These are phyloP conservation scores for Hirsutella minnesotensis DNA, from an alignment of 2,329 filamentous ascomycete genomes.

Conservation along the genomic window DNA sequence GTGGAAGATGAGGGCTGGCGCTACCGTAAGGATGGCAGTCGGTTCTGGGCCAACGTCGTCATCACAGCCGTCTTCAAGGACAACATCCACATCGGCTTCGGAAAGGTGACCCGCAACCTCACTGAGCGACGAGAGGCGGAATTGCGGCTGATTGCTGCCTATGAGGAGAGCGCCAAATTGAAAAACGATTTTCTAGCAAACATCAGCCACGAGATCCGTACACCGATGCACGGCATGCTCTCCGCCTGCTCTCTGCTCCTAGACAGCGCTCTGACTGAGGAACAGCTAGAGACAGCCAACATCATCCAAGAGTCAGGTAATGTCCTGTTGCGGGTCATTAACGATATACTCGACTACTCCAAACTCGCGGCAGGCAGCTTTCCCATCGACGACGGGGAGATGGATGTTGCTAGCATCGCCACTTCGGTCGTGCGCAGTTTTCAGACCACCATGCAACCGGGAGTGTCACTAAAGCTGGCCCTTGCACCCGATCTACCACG, in stretches of 20 bases:
- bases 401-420: constrained; percentile 34
- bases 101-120: constrained; percentile 46
- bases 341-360: too few species aligned
- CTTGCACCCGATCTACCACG: constrained; percentile 35
- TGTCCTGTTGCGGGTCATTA: constrained; percentile 44
- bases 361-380: constrained; percentile 50
- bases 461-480: constrained; percentile 30
- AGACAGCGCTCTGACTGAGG: constrained; percentile 36
- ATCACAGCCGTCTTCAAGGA: constrained; percentile 43
- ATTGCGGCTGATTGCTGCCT: constrained; percentile 40
- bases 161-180: constrained; percentile 52
- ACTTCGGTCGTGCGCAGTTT: constrained; percentile 38
- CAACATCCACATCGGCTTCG: constrained; percentile 41
- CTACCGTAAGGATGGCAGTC: constrained; percentile 42
- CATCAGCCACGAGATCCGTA: too few species aligned
- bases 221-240: too few species aligned
- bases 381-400: constrained; percentile 38
- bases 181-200: too few species aligned
- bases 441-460: constrained; percentile 30
- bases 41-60: constrained; percentile 49
- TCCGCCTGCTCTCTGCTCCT: constrained; percentile 43
- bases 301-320: constrained; percentile 49
- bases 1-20: constrained; percentile 50
- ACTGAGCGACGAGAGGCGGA: constrained; percentile 44
- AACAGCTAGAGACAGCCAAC: constrained; percentile 43